Evolutionary conservation across 805 yeast species (phyloP).

Genomic region (Cyberlindnera galapagoensis): DNA sequence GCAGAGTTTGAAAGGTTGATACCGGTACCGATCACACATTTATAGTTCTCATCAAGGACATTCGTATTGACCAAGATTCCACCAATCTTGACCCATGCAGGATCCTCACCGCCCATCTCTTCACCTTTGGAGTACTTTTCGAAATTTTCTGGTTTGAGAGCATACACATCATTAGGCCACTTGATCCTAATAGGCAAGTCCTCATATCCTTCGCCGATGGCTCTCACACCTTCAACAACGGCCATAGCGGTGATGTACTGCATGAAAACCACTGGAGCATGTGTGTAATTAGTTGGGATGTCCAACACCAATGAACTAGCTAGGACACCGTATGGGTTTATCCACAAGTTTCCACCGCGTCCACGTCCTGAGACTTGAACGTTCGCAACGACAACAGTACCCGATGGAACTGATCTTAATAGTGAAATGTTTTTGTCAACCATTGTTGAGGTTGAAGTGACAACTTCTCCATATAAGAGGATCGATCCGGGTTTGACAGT

Average conservation of each 20-base stretch:
- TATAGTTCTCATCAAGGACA: constrained; percentile 50
- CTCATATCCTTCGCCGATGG: constrained; percentile 56
- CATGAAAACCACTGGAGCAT: constrained; percentile 67
- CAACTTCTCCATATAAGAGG: constrained; percentile 77
- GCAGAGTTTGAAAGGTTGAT: constrained; percentile 77
- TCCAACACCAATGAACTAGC: constrained; percentile 71
- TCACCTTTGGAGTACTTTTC: constrained; percentile 25
- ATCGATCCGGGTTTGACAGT: constrained; percentile 48
- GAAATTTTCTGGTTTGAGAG: constrained; percentile 57
- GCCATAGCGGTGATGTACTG: constrained; percentile 87
- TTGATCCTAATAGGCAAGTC: constrained; percentile 76
- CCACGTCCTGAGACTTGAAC: constrained; percentile 90
- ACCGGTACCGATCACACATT: constrained; percentile 81
- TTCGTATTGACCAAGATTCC: constrained; percentile 84
- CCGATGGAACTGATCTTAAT: constrained; percentile 58
- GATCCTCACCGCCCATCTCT: constrained; percentile 47
- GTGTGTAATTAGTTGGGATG: constrained; percentile 36
- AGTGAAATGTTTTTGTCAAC: constrained; percentile 66
- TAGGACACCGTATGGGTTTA: constrained; percentile 86
- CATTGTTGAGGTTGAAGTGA: constrained; percentile 79
- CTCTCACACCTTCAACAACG: constrained; percentile 64
- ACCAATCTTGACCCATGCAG: constrained; percentile 67
- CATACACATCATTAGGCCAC: constrained; percentile 96
- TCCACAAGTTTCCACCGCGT: constrained; percentile 92
- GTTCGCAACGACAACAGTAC: constrained; percentile 61